phyloP scores from a whole-genome alignment of 108 stramenopile genomes.

The Pseudonitzschia delicatissima region DNA sequence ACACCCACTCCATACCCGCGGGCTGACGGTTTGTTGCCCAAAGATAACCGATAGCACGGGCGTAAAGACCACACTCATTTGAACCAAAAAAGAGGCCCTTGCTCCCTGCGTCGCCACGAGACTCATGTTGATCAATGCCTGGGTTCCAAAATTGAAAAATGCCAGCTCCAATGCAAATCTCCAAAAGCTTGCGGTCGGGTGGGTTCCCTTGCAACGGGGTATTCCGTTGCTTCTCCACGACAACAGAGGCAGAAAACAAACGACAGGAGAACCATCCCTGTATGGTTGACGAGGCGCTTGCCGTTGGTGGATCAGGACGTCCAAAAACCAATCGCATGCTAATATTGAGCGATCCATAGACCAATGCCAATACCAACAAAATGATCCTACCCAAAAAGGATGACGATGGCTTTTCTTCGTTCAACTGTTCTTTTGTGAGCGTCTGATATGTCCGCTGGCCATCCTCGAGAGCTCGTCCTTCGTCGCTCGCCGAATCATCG shows the following conservation, averaged over 20 bases:
- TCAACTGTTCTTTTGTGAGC: no score
- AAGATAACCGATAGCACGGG: constrained; percentile 42
- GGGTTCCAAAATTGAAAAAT: constrained; percentile 59
- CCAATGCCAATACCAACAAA: constrained; percentile 49
- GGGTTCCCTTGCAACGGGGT: background rate
- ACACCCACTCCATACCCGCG: constrained; percentile 42
- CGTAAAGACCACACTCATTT: constrained; percentile 63
- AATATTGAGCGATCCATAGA: constrained; percentile 63
- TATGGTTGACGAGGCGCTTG: constrained; percentile 39
- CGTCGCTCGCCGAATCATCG: no score
- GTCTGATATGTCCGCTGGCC: no score
- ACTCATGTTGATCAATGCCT: constrained; percentile 52
- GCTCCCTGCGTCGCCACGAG: constrained; percentile 49
- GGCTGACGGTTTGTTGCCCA: background rate
- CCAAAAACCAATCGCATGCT: constrained; percentile 47
- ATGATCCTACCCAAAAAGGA: constrained; percentile 39
- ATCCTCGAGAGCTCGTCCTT: no score
- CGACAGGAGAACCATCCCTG: constrained; percentile 45
- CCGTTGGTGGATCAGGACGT: constrained; percentile 43
- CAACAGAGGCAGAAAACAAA: constrained; percentile 47
- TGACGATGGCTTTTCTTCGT: no score
- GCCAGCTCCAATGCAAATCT: constrained; percentile 51
- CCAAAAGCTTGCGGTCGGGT: background rate
- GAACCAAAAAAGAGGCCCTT: constrained; percentile 58
- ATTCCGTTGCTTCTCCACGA: background rate